These are phyloP conservation scores for Nothophaeocryptopus gaeumannii DNA, from an alignment of 2,329 filamentous ascomycete genomes.

Conservation along the genomic window DNA sequence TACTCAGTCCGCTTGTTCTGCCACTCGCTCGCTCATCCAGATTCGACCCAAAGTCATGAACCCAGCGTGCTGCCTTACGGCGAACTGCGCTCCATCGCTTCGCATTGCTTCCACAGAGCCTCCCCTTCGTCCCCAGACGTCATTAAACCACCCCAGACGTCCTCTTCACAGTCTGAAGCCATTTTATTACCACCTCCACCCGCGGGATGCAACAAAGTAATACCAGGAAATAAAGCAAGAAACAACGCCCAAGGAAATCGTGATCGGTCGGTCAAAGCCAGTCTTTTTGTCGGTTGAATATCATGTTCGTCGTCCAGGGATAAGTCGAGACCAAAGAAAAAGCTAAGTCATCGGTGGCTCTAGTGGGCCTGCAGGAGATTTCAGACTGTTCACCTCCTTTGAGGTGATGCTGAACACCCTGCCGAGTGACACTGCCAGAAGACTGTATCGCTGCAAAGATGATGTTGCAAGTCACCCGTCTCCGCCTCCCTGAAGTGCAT, in stretches of 20 bases:
- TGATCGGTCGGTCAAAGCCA: slow-evolving; percentile 4
- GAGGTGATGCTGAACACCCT: slow-evolving; percentile 35
- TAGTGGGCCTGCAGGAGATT: slow-evolving; percentile 23
- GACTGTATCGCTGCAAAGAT: slow-evolving; percentile 20
- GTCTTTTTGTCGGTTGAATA: slow-evolving; percentile 11
- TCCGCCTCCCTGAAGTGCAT: slow-evolving; percentile 20
- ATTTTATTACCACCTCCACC: no score
- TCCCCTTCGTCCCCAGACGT: no score
- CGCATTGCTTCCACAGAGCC: no score
- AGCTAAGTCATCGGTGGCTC: slow-evolving; percentile 15
- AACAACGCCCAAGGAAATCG: slow-evolving; percentile 18
- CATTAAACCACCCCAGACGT: no score
- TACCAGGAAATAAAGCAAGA: neutral
- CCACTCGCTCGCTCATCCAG: no score
- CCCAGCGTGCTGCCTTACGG: no score
- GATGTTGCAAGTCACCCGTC: slow-evolving; percentile 15
- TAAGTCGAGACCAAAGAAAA: slow-evolving; percentile 7
- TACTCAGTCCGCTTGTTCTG: no score
- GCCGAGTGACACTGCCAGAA: slow-evolving; percentile 42
- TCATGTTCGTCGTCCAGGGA: slow-evolving; percentile 9
- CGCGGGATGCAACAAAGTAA: no score
- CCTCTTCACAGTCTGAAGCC: no score
- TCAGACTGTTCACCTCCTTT: slow-evolving; percentile 15
- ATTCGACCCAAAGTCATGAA: no score
- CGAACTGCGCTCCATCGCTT: no score